A percentile compares a stretch with the other conserved stretches of the same genome.
These are phyloP conservation scores for Lactifluus echinatus DNA, from an alignment of 768 basidiomycete genomes.

Conservation along the genomic window DNA sequence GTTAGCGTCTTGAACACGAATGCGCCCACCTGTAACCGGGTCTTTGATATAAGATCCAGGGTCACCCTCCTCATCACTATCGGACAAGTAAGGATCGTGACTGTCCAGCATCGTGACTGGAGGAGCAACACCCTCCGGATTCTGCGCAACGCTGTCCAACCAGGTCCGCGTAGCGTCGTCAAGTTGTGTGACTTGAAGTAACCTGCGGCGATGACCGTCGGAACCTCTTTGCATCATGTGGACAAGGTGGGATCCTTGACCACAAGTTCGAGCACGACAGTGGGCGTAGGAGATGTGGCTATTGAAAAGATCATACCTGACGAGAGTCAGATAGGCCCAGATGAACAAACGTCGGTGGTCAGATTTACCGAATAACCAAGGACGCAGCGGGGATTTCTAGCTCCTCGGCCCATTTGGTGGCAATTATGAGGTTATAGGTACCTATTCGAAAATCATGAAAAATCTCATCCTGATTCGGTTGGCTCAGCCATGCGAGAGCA, in stretches of 20 bases:
- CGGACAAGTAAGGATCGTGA: conserved; percentile 37
- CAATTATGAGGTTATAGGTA: conserved; percentile 53
- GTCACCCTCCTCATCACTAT: conserved; percentile 41
- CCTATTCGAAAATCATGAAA: conserved; percentile 45
- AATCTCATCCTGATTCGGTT: conserved; percentile 35
- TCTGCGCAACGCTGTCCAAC: conserved; percentile 39
- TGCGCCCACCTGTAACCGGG: conserved; percentile 50
- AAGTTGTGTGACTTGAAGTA: conserved; percentile 37
- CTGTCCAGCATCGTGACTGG: conserved; percentile 35
- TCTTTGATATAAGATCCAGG: conserved; percentile 42
- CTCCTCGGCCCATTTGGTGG: conserved; percentile 51
- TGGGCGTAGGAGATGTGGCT: conserved; percentile 54
- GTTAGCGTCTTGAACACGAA: conserved; percentile 52
- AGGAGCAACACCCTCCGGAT: conserved; percentile 35
- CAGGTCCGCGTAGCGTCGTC: conserved; percentile 39
- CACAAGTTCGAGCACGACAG: conserved; percentile 39
- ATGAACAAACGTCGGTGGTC: background rate
- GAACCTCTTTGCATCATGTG: conserved; percentile 57
- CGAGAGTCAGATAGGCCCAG: conserved; percentile 5
- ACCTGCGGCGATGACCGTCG: conserved; percentile 42
- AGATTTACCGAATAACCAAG: conserved; percentile 51
- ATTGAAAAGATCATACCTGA: conserved; percentile 53
- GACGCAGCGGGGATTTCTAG: conserved; percentile 48
- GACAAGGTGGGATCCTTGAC: conserved; percentile 44
- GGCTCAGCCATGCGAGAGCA: background rate